Base-by-base conservation (phyloP, 2,329 filamentous ascomycete species). In the Exutisphaerella laricina region DNA sequence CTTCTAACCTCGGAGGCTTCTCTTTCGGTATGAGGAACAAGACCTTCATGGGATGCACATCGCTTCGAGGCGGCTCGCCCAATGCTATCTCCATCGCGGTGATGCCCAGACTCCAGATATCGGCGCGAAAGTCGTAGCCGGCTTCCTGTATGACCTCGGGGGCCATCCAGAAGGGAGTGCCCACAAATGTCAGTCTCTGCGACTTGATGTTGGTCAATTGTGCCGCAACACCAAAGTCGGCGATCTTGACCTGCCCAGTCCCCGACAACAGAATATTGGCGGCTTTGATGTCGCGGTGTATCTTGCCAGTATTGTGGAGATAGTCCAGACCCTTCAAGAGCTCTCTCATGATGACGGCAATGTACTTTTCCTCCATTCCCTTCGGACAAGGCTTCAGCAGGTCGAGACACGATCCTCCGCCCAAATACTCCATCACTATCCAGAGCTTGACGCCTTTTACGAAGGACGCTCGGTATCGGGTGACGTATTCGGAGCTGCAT, bases 381-480 rank as follows among this genome's bases (percentile, higher is more conserved):
- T 49, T 58, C 43, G 82, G 79, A 35, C 86, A 89, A 12, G 89
- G 86, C 81, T 94, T 94, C 51, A 97, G 74, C 72, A 98, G 67
- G 65, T 98, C 92, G 53, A 96, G 75, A 64, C 92, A 96, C 13
- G 92, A 97, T 29, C 92, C 92, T 51, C 92, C 92, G 4, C 92
- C 92, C 8, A 98, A 72, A 61, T 85, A 98, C 67, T 98, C 92
- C 92, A 98, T 98, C 45, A 97, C 88, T 61, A 98, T 98, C 92
- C 92, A 98, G 72, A 98, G 72, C 69, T 97, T 98, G 64, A 89
- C 85, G 18, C 92, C 92, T 56, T 87, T 81, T n/a, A 97, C 77
- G 65, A 97, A 98, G 62, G 89, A 96, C 16, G 87, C 85, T 65
- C 89, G 94, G 74, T 98, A 98, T 63, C 94, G 86, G 12, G 92